Percentiles rank a stretch among this genome's conserved stretches.
Conservation (phyloP, 176 grass and related monocot genomes). For the Canna indica region DNA sequence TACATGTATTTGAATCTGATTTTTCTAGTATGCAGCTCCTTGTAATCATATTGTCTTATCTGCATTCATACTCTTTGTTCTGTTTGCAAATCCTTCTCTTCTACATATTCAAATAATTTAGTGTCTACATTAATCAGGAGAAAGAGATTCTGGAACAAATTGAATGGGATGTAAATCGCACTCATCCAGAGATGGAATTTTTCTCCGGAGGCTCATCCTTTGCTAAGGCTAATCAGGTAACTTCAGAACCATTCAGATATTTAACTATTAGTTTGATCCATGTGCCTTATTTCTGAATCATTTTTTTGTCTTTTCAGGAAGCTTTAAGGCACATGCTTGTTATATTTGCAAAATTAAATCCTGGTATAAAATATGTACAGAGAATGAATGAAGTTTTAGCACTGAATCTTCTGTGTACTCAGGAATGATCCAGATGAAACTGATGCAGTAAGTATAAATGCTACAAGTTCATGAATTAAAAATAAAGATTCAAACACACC, state of each 20-base stretch:
- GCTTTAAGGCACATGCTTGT: too few relatives aligned
- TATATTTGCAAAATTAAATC: too few relatives aligned
- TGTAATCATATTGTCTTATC: neutral
- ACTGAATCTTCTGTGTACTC: slow-evolving; percentile 83
- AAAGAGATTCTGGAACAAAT: slow-evolving; percentile 89
- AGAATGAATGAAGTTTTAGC: too few relatives aligned
- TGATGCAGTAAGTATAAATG: slow-evolving; percentile 44
- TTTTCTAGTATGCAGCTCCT: too few relatives aligned
- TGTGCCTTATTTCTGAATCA: too few relatives aligned
- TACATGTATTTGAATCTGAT: too few relatives aligned
- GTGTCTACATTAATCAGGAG: slow-evolving; percentile 37
- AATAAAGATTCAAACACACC: too few relatives aligned
- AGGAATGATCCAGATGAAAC: slow-evolving; percentile 65
- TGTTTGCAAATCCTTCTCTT: neutral
- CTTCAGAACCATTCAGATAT: too few relatives aligned
- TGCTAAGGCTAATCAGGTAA: slow-evolving; percentile 77
- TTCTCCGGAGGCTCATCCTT: slow-evolving; percentile 52
- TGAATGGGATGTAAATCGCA: slow-evolving; percentile 93
- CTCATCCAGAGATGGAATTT: slow-evolving; percentile 94
- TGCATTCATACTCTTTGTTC: neutral
- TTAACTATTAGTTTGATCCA: too few relatives aligned
- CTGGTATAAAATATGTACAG: too few relatives aligned
- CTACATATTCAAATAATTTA: neutral
- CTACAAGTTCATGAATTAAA: too few relatives aligned
- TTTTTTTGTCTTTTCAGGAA: too few relatives aligned